Evolutionary conservation across 495 filamentous ascomycete species (phyloP).

Genomic region (Sabuloglossum arenarium): DNA sequence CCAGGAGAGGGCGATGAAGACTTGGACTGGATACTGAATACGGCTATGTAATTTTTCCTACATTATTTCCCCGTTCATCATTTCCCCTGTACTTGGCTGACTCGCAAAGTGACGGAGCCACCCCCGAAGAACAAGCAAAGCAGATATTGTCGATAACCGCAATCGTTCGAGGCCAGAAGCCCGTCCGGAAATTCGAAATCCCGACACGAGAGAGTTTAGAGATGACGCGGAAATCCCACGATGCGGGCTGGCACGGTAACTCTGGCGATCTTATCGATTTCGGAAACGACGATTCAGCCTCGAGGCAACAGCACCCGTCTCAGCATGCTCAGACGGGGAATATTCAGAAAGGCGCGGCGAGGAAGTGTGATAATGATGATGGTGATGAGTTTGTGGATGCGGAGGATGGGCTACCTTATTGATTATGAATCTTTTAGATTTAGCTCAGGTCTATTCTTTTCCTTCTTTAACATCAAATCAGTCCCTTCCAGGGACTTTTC

Average conservation of each 20-base stretch:
- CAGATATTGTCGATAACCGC: conserved; percentile 79
- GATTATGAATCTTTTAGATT: background rate
- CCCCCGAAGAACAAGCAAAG: conserved; percentile 51
- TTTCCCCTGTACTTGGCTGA: background rate
- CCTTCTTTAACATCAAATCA: no score
- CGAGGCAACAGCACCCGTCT: conserved; percentile 6
- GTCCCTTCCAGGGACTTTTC: no score
- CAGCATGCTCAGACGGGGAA: conserved; percentile 11
- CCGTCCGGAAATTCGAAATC: conserved; percentile 21
- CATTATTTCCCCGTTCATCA: background rate
- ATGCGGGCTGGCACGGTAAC: background rate
- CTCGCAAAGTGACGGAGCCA: conserved; percentile 34
- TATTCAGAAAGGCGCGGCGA: background rate
- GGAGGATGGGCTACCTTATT: conserved; percentile 10
- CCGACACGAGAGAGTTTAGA: conserved; percentile 18
- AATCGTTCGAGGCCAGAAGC: conserved; percentile 54
- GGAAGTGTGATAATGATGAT: conserved; percentile 25
- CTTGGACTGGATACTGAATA: conserved; percentile 88
- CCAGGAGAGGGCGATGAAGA: conserved; percentile 67
- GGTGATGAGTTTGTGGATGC: conserved; percentile 41
- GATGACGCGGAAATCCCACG: conserved; percentile 9
- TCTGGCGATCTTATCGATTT: conserved; percentile 20
- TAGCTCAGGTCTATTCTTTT: no score
- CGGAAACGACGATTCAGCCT: conserved; percentile 10
- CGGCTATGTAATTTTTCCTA: conserved; percentile 45